Evolutionary conservation across 208 protist genomes (phyloP), one percentile per base, ranked within the genome.

Genomic region (Trypanosoma grayi): DNA sequence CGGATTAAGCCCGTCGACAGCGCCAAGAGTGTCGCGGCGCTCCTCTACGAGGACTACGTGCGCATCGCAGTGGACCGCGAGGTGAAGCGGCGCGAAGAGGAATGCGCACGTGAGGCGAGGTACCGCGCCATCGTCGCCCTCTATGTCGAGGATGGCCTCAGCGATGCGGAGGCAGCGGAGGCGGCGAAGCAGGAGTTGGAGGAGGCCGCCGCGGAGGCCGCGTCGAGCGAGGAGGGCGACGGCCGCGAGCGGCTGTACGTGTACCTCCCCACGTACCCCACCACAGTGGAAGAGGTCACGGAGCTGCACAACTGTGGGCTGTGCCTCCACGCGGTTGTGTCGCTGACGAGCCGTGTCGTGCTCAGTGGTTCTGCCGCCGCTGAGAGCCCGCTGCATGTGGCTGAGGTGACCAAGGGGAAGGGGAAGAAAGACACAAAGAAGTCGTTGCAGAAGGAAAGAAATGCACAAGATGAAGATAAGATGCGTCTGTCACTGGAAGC

Each of bases 141-240:
- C 45, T 92, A 87, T 67, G 33, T 85, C 45, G 88, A 94, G 62
- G 88, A 94, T 20, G 88, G 85, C 0, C 66, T 94, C 24, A 50
- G 43, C 1, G 67, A 70, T 0, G 84, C 59, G 8, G 79, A 89
- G 11, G 88, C 88, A 25, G 77, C 75, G 6, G 84, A 81, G 8
- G 31, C 60, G 24, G 81, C 83, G 8, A 37, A 76, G 37, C 55
- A 53, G 9, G 80, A 77, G 7, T 40, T 70, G 22, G 68, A 74
- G 24, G 73, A 64, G 8, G 77, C 70, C 1, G 72, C 73, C 11
- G 37, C 24, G 2, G 70, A 78, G 22, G 63, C 48, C 2, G 62
- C 56, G 14, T 74, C 55, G 2, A 66, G 66, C 14, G 60, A 60
- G 5, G 57, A 66, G 11, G 69, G 39, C 16, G 61, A 65, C 13